These are phyloP conservation scores for Hypseocharis bilobata DNA, from an alignment of 441 rosid genomes.

Conservation along the genomic window DNA sequence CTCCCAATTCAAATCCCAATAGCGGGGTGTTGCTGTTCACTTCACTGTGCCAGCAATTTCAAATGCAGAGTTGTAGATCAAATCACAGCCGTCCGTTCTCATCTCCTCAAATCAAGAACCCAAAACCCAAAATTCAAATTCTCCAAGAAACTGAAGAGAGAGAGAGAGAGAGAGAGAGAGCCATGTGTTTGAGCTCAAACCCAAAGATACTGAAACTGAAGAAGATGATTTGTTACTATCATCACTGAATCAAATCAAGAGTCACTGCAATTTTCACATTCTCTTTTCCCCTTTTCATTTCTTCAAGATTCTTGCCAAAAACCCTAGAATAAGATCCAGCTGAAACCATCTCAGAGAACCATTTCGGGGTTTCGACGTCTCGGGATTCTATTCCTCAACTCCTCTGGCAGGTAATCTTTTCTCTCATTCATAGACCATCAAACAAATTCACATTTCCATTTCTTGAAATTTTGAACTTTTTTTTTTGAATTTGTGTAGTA, in stretches of 20 bases:
- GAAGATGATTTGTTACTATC: slow-evolving; percentile 2
- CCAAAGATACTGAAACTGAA: neutral
- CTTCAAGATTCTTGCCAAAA: neutral
- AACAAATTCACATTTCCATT: neutral
- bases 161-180: neutral
- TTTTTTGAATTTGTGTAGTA: slow-evolving; percentile 2
- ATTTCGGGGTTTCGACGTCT: slow-evolving; percentile 29
- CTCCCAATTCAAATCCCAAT: slow-evolving; percentile 52
- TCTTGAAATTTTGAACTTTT: neutral
- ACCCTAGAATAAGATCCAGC: neutral
- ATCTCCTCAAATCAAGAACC: slow-evolving; percentile 8
- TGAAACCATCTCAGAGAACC: slow-evolving; percentile 4
- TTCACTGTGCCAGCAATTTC: slow-evolving; percentile 24
- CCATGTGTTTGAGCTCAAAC: neutral
- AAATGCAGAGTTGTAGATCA: slow-evolving; percentile 22
- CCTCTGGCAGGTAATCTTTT: slow-evolving; percentile 38
- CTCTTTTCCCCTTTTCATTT: neutral
- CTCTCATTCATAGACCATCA: neutral
- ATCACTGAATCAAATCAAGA: slow-evolving; percentile 7
- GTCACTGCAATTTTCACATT: neutral
- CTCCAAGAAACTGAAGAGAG: slow-evolving; percentile 3
- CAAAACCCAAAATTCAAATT: slow-evolving; percentile 23
- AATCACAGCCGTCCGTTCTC: slow-evolving; percentile 52
- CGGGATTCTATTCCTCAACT: slow-evolving; percentile 36
- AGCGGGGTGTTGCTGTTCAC: slow-evolving; percentile 30